Percentiles rank a stretch among this genome's conserved stretches.
Evolutionary conservation across 257 asterid genomes (phyloP).

Genomic region (Handroanthus guayacan): DNA sequence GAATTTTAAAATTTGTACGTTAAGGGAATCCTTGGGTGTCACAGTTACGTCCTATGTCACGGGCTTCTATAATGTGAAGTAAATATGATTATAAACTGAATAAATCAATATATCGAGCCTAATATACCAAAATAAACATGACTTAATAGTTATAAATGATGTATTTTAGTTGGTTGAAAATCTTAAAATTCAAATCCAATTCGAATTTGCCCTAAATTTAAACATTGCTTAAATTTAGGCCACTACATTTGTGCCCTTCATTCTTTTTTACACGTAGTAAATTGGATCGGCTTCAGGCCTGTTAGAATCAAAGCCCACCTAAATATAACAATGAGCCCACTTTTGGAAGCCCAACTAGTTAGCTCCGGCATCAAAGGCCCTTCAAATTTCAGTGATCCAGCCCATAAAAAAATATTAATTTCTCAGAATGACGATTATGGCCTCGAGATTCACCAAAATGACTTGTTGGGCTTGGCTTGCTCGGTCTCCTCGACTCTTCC

Average conservation of each 20-base stretch:
- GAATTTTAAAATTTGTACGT: no score
- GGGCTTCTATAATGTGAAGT: no score
- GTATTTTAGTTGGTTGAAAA: neutral
- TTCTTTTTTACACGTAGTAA: neutral
- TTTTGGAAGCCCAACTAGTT: neutral
- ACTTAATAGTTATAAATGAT: neutral
- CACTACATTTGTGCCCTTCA: neutral
- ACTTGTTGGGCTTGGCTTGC: neutral
- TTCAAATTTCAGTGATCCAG: neutral
- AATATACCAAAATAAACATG: neutral
- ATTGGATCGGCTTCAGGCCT: neutral
- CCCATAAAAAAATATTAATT: neutral
- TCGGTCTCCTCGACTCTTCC: constrained; percentile 20
- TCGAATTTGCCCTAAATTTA: neutral
- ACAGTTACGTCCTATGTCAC: no score
- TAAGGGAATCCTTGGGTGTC: no score
- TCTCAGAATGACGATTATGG: neutral
- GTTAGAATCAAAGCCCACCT: neutral
- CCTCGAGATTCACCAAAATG: neutral
- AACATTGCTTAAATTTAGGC: neutral
- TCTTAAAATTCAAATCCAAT: neutral
- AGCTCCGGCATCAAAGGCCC: constrained; percentile 6
- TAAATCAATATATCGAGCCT: no score
- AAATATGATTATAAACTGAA: no score
- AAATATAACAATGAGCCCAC: neutral